A percentile compares a stretch with the other conserved stretches of the same genome.
These are phyloP conservation scores for Millerago galiae DNA, from an alignment of 805 yeast species.

Conservation along the genomic window DNA sequence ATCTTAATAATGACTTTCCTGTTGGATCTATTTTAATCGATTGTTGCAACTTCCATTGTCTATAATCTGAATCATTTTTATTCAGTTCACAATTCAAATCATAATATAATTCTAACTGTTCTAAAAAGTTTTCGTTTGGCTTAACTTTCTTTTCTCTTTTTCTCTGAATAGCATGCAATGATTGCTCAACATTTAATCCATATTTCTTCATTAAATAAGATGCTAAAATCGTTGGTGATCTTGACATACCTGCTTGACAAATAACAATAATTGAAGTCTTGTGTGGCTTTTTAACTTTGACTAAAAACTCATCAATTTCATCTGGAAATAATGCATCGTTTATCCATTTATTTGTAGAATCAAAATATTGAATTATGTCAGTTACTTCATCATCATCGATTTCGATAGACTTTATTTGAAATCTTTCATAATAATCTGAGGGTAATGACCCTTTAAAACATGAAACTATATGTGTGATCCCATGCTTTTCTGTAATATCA, in stretches of 20 bases:
- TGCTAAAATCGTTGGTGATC: slow-evolving; percentile 79
- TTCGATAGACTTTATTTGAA: slow-evolving; percentile 52
- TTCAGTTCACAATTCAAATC: slow-evolving; percentile 33
- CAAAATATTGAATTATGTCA: slow-evolving; percentile 58
- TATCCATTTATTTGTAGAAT: slow-evolving; percentile 60
- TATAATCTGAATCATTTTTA: slow-evolving; percentile 30
- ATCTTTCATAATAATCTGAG: slow-evolving; percentile 37
- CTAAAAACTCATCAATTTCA: slow-evolving; percentile 24
- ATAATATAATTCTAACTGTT: slow-evolving; percentile 64
- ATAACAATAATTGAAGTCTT: slow-evolving; percentile 50
- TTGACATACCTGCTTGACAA: slow-evolving; percentile 89
- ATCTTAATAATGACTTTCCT: slow-evolving; percentile 26
- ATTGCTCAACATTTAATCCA: slow-evolving; percentile 49
- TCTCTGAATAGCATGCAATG: slow-evolving; percentile 70
- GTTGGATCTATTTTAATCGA: slow-evolving; percentile 36
- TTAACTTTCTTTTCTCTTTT: slow-evolving; percentile 46
- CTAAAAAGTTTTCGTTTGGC: slow-evolving; percentile 71
- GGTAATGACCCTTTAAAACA: slow-evolving; percentile 62
- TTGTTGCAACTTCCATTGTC: slow-evolving; percentile 35
- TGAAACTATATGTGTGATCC: slow-evolving; percentile 69
- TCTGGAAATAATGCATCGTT: slow-evolving; percentile 51
- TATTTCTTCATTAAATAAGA: slow-evolving; percentile 85
- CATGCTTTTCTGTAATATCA: slow-evolving; percentile 43
- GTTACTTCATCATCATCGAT: slow-evolving; percentile 66
- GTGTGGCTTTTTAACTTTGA: slow-evolving; percentile 28